Conservation (phyloP, 108 stramenopile genomes). For the Cyclotella sp. region DNA sequence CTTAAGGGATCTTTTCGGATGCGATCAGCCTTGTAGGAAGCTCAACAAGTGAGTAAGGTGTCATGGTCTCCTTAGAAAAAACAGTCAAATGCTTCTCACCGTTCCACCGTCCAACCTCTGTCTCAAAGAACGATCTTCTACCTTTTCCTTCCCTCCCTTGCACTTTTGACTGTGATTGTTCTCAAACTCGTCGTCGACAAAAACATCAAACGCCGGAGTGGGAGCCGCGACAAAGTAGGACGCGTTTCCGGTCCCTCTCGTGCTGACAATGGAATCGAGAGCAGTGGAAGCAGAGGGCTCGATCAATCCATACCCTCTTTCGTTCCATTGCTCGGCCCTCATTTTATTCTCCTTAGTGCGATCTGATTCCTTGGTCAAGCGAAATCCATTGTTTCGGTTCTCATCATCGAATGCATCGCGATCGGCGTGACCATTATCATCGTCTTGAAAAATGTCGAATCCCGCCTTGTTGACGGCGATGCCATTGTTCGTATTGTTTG, state of each 20-base stretch:
- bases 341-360: slow-evolving; percentile 76
- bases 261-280: slow-evolving; percentile 28
- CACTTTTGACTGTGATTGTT: slow-evolving; percentile 20
- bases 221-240: slow-evolving; percentile 3
- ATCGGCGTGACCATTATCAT: slow-evolving; percentile 34
- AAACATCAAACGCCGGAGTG: slow-evolving; percentile 70
- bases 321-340: slow-evolving; percentile 79
- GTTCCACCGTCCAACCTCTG: slow-evolving; percentile 72
- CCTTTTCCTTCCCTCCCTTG: slow-evolving; percentile 20
- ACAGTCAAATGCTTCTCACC: slow-evolving; percentile 40
- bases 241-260: slow-evolving; percentile 10
- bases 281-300: not conserved
- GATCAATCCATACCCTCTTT: slow-evolving; percentile 71
- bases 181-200: slow-evolving; percentile 81
- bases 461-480: slow-evolving; percentile 22
- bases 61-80: not conserved
- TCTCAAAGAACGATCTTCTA: slow-evolving; percentile 75
- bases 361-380: slow-evolving; percentile 63
- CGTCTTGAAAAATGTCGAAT: slow-evolving; percentile 71
- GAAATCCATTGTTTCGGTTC: slow-evolving; percentile 23
- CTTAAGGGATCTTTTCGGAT: slow-evolving; percentile 75
- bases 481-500: not conserved
- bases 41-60: not conserved
- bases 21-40: slow-evolving; percentile 56
- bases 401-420: slow-evolving; percentile 25